Evolutionary conservation across 2,329 filamentous ascomycete genomes (phyloP).

Genomic region (Aphanocladium album): DNA sequence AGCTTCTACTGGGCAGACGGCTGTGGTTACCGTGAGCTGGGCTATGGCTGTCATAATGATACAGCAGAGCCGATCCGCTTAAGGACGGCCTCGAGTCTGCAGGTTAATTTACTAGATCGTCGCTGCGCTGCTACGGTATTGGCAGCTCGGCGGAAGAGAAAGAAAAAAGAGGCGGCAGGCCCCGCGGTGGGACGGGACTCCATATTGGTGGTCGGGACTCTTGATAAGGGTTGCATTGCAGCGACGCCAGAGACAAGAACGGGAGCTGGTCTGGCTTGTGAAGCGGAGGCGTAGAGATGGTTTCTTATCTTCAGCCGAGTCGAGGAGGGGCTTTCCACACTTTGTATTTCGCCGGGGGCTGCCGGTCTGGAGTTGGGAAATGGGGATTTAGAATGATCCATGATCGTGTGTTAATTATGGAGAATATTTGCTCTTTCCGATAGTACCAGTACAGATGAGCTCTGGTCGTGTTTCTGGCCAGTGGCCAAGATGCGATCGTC

Average conservation of each 20-base stretch:
- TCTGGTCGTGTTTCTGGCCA: neutral
- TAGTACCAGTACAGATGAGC: neutral
- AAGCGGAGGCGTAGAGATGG: neutral
- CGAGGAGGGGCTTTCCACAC: neutral
- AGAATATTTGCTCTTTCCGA: neutral
- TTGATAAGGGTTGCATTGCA: conserved; percentile 5
- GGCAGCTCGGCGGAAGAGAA: neutral
- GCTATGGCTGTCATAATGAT: neutral
- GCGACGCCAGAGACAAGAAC: neutral
- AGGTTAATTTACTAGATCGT: neutral
- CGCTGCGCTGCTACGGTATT: neutral
- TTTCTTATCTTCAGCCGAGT: neutral
- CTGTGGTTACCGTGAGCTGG: neutral
- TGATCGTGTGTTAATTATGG: neutral
- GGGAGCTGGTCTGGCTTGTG: too few relatives aligned
- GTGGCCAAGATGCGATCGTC: neutral
- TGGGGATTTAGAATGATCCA: neutral
- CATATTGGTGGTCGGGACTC: neutral
- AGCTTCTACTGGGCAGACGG: neutral
- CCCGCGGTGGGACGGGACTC: neutral
- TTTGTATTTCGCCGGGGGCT: neutral
- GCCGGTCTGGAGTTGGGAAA: neutral
- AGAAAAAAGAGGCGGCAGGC: neutral
- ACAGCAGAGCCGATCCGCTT: neutral
- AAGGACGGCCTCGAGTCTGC: neutral